phyloP scores from a whole-genome alignment of 768 basidiomycete species.

The Neoboletus magnificus region DNA sequence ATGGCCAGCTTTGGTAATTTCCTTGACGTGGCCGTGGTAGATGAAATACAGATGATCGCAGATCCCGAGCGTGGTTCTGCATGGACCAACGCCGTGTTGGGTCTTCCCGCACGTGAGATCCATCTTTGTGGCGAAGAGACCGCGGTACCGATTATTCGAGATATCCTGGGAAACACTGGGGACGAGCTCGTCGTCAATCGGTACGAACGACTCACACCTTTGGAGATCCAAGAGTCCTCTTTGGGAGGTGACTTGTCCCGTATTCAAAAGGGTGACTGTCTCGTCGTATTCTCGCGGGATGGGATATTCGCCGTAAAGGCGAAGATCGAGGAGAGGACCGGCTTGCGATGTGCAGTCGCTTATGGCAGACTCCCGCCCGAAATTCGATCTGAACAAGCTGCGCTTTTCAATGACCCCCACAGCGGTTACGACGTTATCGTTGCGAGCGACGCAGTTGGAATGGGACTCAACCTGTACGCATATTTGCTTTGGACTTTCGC shows the following conservation, averaged over 20 bases:
- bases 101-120: conserved; percentile 71
- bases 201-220: conserved; percentile 87
- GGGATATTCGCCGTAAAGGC: conserved; percentile 76
- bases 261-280: conserved; percentile 81
- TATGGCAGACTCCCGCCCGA: conserved; percentile 94
- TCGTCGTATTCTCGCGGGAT: conserved; percentile 79
- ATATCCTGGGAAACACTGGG: conserved; percentile 68
- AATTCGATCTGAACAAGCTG: conserved; percentile 86
- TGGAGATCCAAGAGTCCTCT: conserved; percentile 63
- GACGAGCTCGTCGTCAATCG: conserved; percentile 77
- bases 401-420: conserved; percentile 80
- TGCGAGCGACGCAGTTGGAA: conserved; percentile 93
- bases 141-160: conserved; percentile 74
- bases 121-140: conserved; percentile 97
- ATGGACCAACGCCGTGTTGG: conserved; percentile 83
- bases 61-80: conserved; percentile 73
- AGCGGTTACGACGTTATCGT: conserved; percentile 89
- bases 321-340: conserved; percentile 66
- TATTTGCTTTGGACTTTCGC: background rate
- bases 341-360: conserved; percentile 82
- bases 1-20: conserved; percentile 55
- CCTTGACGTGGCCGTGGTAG: conserved; percentile 85
- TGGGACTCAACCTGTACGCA: conserved; percentile 94
- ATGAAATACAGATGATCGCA: conserved; percentile 95
- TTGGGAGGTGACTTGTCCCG: conserved; percentile 57